Evolutionary conservation across 75 land plant species (phyloP).

Genomic region (Picea glauca): DNA sequence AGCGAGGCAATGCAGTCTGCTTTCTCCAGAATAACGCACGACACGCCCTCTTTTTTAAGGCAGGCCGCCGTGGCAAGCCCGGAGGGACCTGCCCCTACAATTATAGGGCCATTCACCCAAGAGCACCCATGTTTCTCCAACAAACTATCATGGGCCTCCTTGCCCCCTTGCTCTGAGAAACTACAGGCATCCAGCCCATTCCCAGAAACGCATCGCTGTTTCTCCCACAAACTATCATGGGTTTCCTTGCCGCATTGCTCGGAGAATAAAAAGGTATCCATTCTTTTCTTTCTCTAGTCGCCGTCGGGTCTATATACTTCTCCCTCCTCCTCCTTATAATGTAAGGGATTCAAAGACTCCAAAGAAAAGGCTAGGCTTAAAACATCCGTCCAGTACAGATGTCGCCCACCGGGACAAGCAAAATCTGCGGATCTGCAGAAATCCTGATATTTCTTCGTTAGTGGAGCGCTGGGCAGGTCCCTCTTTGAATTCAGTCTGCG

Average conservation of each 20-base stretch:
- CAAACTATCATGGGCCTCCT: background rate
- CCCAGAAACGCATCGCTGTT: background rate
- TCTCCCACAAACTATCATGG: background rate
- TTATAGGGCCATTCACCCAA: constrained; percentile 40
- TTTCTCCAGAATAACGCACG: constrained; percentile 43
- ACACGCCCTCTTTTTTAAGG: constrained; percentile 30
- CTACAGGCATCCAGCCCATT: background rate
- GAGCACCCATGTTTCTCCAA: constrained; percentile 2
- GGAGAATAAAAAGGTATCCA: background rate
- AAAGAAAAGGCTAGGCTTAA: background rate
- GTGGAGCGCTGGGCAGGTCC: constrained; percentile 1
- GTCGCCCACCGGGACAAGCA: constrained; percentile 1
- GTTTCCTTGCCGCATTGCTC: background rate
- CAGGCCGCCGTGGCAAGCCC: constrained; percentile 82
- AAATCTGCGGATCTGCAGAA: constrained; percentile 1
- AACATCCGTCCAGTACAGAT: constrained; percentile 1
- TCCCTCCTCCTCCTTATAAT: too few species aligned
- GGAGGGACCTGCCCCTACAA: constrained; percentile 80
- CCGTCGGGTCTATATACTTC: too few species aligned
- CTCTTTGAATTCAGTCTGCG: background rate
- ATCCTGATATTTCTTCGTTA: background rate
- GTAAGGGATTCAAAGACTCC: background rate
- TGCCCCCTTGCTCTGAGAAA: background rate
- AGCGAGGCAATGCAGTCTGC: constrained; percentile 66
- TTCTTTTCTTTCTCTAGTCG: background rate